Base-by-base conservation (phyloP, 2,329 filamentous ascomycete genomes). In the Neofusicoccum sp. region DNA sequence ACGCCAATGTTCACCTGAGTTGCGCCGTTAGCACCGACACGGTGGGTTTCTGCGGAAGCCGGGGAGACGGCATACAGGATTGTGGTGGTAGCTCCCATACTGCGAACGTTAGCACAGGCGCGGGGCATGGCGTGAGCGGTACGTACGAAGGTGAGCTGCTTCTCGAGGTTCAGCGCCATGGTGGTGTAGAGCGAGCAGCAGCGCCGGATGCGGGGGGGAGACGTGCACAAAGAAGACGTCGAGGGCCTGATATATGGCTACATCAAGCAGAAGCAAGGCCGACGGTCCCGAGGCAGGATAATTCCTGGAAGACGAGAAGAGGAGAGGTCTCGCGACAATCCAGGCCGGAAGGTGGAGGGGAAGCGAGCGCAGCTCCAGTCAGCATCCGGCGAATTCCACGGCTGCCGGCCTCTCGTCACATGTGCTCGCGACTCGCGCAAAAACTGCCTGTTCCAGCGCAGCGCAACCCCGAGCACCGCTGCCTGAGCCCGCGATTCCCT, bases 61-160 rank as follows among this genome's bases (percentile, higher is more conserved):
- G 44, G 54, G 41, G 48, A 65, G 61, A 63, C 47, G 64, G 66
- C 78, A 63, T 80, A 89, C 85, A 50, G 85, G 79, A 77, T 94
- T 89, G 73, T 91, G 87, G 78, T 95, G 91, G 74, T 95, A 94
- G 64, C 90, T 85, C 75, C 91, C 91, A 81, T 95, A 95, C 91
- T 95, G 68, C 49, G 11, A 47, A 3, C 5, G 61, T 62, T 34
- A 62, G 61, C 61, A 14, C 43, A 56, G 3, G 31, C 28, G 29
- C 29, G 31, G 34, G 28, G 41, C 56, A 8, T 31, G 33, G 48
- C 9, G 33, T 39, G 64, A 50, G 64, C 61, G 66, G 64, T 69
- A 78, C 89, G 77, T 86, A 95, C 91, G 79, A 93, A 93, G 77
- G 86, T 87, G 71, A 95, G 83, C 74, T 94, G 91, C 75, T 87